phyloP scores from a whole-genome alignment of 192 early-diverging fungal genomes.

The Lobosporangium transversale region DNA sequence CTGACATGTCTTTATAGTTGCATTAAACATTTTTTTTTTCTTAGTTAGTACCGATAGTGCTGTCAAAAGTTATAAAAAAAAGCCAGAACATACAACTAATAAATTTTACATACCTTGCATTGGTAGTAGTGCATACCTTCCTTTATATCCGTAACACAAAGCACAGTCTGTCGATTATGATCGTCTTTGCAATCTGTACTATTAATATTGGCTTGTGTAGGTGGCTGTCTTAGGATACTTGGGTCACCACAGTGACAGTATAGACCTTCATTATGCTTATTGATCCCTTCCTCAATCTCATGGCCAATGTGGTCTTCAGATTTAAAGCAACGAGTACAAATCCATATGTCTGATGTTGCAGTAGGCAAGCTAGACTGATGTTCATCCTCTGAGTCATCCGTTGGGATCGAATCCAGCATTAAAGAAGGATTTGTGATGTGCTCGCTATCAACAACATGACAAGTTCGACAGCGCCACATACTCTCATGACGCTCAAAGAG shows the following conservation, averaged over 20 bases:
- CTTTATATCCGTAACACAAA: conserved; percentile 32
- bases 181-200: conserved; percentile 19
- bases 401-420: too few relatives aligned
- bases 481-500: conserved; percentile 21
- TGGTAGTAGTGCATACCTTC: conserved; percentile 31
- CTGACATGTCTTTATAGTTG: conserved; percentile 27
- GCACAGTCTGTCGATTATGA: conserved; percentile 37
- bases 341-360: conserved; percentile 43
- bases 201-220: neutral
- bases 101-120: conserved; percentile 50
- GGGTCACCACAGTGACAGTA: conserved; percentile 42
- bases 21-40: neutral
- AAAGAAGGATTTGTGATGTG: neutral
- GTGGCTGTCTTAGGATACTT: neutral
- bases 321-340: conserved; percentile 36
- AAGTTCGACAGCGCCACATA: conserved; percentile 31
- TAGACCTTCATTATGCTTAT: conserved; percentile 19
- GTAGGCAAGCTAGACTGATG: too few relatives aligned
- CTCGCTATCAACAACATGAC: conserved; percentile 1
- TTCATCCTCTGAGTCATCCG: neutral
- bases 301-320: conserved; percentile 18
- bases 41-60: neutral
- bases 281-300: conserved; percentile 8
- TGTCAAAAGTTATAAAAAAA: too few relatives aligned
- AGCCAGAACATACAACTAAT: too few relatives aligned